A percentile compares a stretch with the other conserved stretches of the same genome.
Evolutionary conservation across 805 yeast genomes (phyloP).

Genomic region (Sugiyamaella marilandica): DNA sequence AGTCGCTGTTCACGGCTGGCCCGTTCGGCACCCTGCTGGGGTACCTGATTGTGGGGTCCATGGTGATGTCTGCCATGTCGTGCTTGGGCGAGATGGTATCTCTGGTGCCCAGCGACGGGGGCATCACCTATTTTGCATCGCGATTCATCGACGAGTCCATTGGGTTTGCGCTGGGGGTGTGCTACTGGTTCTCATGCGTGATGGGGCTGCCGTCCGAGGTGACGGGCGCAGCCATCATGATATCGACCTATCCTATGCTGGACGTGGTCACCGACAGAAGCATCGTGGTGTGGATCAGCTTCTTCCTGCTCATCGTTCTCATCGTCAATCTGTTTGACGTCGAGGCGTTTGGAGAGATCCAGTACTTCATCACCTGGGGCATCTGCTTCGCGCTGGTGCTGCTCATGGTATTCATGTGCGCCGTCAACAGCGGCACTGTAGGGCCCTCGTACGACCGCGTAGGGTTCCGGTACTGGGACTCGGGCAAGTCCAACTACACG

Average conservation of each 20-base stretch:
- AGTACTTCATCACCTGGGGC: conserved; percentile 54
- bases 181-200: conserved; percentile 68
- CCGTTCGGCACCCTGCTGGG: conserved; percentile 73
- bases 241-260: conserved; percentile 59
- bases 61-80: conserved; percentile 64
- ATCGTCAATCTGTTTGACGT: conserved; percentile 61
- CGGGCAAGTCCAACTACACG: conserved; percentile 44
- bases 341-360: conserved; percentile 68
- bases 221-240: conserved; percentile 72
- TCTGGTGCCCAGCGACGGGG: conserved; percentile 70
- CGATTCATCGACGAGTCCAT: conserved; percentile 60
- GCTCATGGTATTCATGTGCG: conserved; percentile 55
- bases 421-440: conserved; percentile 57
- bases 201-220: conserved; percentile 75
- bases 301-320: conserved; percentile 46
- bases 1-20: conserved; percentile 68
- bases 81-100: conserved; percentile 82
- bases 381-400: conserved; percentile 50
- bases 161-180: conserved; percentile 63
- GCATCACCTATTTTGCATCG: conserved; percentile 69
- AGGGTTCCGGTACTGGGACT: conserved; percentile 72
- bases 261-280: conserved; percentile 44
- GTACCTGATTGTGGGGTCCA: conserved; percentile 55
- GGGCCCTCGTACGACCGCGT: conserved; percentile 39
- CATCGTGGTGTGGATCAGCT: conserved; percentile 64